Evolutionary conservation across 2,329 filamentous ascomycete species (phyloP).

Genomic region (Dothiorella sarmentorum): DNA sequence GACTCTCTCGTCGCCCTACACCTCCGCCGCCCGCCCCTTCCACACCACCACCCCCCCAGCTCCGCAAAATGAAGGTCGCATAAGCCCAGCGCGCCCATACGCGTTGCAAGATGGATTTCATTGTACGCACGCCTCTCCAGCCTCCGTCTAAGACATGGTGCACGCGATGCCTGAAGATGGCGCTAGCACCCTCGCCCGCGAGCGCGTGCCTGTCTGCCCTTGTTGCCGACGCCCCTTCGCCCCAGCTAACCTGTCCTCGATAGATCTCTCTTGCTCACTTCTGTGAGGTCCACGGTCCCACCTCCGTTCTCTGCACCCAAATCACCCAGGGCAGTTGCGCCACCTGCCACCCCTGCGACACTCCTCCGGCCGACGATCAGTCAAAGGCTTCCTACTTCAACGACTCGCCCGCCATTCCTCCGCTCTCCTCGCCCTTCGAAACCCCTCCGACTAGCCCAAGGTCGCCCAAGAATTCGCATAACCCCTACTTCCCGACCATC

Average conservation of each 20-base stretch:
- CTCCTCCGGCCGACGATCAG: slow-evolving; percentile 38
- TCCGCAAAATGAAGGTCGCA: slow-evolving; percentile 16
- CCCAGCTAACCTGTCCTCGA: slow-evolving; percentile 24
- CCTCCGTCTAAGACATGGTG: slow-evolving; percentile 20
- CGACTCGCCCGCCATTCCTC: slow-evolving; percentile 27
- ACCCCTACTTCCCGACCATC: slow-evolving; percentile 50
- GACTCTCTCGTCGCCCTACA: neutral
- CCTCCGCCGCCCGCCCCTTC: neutral
- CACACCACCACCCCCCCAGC: neutral
- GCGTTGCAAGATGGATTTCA: slow-evolving; percentile 37
- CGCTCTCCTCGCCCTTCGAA: slow-evolving; percentile 37
- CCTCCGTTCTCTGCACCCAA: slow-evolving; percentile 60
- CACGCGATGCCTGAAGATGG: slow-evolving; percentile 12
- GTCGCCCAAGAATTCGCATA: slow-evolving; percentile 34
- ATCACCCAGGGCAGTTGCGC: slow-evolving; percentile 53
- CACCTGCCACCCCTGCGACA: slow-evolving; percentile 50
- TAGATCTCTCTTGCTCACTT: slow-evolving; percentile 62
- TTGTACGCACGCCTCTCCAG: slow-evolving; percentile 25
- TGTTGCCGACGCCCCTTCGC: slow-evolving; percentile 1
- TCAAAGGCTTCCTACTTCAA: slow-evolving; percentile 34
- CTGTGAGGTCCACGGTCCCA: slow-evolving; percentile 61
- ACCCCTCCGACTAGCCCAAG: slow-evolving; percentile 41
- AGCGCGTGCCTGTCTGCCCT: slow-evolving; percentile 15
- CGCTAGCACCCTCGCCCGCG: slow-evolving; percentile 23
- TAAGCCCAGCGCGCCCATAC: slow-evolving; percentile 10